Conservation (phyloP, 2,329 filamentous ascomycete species). For the Thielaviopsis euricoi region DNA sequence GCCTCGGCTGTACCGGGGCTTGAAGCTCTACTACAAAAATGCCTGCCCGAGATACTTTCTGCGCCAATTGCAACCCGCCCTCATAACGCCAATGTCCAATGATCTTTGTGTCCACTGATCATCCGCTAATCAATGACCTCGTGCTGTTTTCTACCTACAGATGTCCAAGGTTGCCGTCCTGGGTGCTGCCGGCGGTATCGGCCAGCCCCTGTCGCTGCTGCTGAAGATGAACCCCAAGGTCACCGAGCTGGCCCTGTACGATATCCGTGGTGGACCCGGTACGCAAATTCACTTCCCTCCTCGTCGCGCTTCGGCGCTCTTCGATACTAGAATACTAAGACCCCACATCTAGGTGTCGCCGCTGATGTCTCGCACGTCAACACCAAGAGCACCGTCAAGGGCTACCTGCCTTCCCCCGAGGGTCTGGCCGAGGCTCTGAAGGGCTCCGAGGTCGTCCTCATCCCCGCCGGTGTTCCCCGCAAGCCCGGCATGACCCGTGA, state of each 20-base stretch:
- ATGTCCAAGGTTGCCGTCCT: constrained; percentile 95
- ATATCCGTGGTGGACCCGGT: constrained; percentile 90
- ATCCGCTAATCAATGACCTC: background rate
- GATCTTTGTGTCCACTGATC: background rate
- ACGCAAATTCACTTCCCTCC: constrained; percentile 23
- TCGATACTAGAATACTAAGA: background rate
- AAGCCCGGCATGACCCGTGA: constrained; percentile 99
- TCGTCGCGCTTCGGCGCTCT: background rate
- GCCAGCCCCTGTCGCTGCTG: constrained; percentile 91
- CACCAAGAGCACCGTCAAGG: constrained; percentile 89
- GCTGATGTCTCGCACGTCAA: constrained; percentile 98
- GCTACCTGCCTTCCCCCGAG: constrained; percentile 62
- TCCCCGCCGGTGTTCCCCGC: constrained; percentile 94
- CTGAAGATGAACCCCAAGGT: constrained; percentile 98
- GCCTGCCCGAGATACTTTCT: background rate
- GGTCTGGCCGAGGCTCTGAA: constrained; percentile 68
- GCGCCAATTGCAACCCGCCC: background rate
- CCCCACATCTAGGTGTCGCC: constrained; percentile 62
- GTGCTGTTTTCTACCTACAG: constrained; percentile 29
- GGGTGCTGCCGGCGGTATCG: constrained; percentile 94
- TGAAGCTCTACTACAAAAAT: background rate
- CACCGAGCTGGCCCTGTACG: constrained; percentile 86
- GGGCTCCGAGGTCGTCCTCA: constrained; percentile 85
- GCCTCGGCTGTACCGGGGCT: background rate
- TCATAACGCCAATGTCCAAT: background rate